phyloP scores from a whole-genome alignment of 148 eudicot genomes.

The Arctostaphylos glauca region DNA sequence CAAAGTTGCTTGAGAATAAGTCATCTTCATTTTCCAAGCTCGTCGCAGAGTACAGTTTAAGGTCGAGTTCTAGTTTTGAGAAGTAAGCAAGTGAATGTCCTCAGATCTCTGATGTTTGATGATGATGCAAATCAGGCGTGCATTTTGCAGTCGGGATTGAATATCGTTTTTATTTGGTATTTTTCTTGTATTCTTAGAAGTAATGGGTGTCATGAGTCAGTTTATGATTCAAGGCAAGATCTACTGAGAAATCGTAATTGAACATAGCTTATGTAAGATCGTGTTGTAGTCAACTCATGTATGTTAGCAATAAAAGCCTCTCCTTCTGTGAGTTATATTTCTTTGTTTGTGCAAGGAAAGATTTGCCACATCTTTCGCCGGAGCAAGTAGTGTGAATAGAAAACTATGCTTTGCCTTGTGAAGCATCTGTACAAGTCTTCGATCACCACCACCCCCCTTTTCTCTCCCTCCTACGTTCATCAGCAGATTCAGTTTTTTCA shows the following conservation, averaged over 20 bases:
- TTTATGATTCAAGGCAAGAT: neutral
- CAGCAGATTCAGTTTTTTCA: too few species aligned
- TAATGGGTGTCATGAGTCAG: neutral
- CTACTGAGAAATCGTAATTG: too few species aligned
- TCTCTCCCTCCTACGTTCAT: too few species aligned
- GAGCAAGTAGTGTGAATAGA: neutral
- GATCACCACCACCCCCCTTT: too few species aligned
- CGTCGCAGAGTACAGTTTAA: constrained; percentile 54
- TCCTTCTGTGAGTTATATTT: neutral
- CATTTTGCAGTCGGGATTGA: neutral
- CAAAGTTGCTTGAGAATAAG: constrained; percentile 52
- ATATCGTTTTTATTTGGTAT: neutral
- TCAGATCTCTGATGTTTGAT: neutral
- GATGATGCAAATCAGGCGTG: constrained; percentile 1
- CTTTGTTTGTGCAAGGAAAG: neutral
- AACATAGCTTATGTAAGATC: too few species aligned
- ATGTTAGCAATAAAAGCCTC: neutral
- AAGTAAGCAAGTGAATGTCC: neutral
- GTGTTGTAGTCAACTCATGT: neutral
- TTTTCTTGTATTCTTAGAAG: neutral
- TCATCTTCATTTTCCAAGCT: constrained; percentile 67
- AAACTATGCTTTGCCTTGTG: neutral
- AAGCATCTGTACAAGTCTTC: too few species aligned
- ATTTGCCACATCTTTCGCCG: neutral
- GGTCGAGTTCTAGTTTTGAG: constrained; percentile 32